These are phyloP conservation scores for Cytidiella melzeri DNA, from an alignment of 768 basidiomycete genomes.

Conservation along the genomic window DNA sequence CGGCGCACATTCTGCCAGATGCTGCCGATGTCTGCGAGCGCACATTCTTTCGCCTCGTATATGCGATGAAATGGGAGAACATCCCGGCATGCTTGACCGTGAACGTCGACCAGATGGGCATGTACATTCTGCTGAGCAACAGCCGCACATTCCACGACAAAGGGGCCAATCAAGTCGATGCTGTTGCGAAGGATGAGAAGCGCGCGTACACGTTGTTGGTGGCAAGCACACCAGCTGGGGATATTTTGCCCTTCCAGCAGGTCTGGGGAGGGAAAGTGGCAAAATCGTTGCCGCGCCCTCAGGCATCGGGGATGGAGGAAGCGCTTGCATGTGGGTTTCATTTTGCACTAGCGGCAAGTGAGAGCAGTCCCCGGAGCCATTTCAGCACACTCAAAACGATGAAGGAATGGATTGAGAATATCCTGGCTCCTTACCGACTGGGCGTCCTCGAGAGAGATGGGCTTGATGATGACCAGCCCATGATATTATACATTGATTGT, in stretches of 20 bases:
- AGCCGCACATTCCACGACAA: background rate
- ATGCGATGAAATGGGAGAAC: background rate
- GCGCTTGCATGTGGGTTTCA: background rate
- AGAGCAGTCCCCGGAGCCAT: background rate
- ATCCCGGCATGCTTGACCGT: background rate
- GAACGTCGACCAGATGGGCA: background rate
- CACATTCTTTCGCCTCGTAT: background rate
- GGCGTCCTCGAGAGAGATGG: background rate
- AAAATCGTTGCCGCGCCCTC: background rate
- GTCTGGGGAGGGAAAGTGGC: background rate
- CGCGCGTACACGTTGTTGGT: background rate
- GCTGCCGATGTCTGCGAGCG: background rate
- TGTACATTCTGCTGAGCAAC: background rate
- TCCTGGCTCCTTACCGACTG: background rate
- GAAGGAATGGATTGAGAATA: background rate
- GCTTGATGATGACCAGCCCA: background rate
- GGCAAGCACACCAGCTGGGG: background rate
- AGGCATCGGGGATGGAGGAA: background rate
- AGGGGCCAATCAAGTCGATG: background rate
- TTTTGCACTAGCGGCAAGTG: background rate
- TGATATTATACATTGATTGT: background rate
- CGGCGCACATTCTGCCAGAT: background rate
- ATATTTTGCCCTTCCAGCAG: background rate
- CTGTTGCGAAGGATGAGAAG: background rate
- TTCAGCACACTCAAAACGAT: background rate